Percentiles rank a stretch among this genome's conserved stretches.
Conservation (phyloP, 1,284 basidiomycete species). For the Microbotryomycetes sp. region DNA sequence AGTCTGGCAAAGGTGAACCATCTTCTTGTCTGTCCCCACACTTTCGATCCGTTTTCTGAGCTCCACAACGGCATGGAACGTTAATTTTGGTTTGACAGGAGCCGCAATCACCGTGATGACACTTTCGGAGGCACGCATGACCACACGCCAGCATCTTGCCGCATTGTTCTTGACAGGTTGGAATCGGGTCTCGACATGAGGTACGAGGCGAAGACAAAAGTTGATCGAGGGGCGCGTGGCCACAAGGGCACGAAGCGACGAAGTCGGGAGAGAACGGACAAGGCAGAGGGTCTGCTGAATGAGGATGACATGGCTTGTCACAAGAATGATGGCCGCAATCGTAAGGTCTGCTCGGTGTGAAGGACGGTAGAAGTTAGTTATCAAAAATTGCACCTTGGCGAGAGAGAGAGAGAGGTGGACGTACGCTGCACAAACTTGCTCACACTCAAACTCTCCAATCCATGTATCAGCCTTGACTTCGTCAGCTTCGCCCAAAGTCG, state of each 20-base stretch:
- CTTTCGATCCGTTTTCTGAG: conserved; percentile 24
- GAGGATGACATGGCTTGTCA: conserved; percentile 62
- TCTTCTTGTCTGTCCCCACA: conserved; percentile 14
- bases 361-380: neutral
- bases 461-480: conserved; percentile 46
- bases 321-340: conserved; percentile 55
- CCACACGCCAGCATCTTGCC: conserved; percentile 27
- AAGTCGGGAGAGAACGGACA: conserved; percentile 68
- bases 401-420: too few species aligned
- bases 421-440: conserved; percentile 48
- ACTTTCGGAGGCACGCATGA: conserved; percentile 29
- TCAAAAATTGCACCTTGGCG: too few species aligned
- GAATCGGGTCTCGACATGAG: conserved; percentile 62
- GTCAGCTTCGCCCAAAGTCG: conserved; percentile 27
- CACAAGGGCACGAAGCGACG: conserved; percentile 73
- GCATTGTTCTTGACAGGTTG: conserved; percentile 16
- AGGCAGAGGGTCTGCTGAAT: conserved; percentile 49
- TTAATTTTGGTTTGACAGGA: conserved; percentile 20
- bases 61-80: conserved; percentile 34
- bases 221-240: conserved; percentile 53
- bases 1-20: conserved; percentile 44
- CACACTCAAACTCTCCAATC: conserved; percentile 66
- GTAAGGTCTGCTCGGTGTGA: conserved; percentile 48
- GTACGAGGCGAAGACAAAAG: conserved; percentile 48
- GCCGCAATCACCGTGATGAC: conserved; percentile 35